phyloP scores from a whole-genome alignment of 2,329 filamentous ascomycete species.

The Sporothrix globosa region DNA sequence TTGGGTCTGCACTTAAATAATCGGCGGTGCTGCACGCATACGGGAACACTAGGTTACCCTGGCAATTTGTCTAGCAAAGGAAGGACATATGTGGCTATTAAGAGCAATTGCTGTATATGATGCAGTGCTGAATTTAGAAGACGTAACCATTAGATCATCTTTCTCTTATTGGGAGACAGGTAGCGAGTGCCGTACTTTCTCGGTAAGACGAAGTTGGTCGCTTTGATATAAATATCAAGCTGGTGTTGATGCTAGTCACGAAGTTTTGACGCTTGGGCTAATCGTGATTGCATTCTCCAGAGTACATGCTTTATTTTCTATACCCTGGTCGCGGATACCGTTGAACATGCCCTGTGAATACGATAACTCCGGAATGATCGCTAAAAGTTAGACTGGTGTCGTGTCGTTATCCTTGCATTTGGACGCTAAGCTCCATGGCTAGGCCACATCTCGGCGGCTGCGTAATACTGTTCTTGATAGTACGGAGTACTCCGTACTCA shows the following conservation, averaged over 20 bases:
- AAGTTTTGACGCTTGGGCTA: neutral
- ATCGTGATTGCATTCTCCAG: neutral
- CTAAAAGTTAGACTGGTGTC: neutral
- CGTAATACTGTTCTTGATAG: neutral
- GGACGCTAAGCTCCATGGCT: neutral
- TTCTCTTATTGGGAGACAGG: neutral
- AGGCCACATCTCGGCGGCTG: neutral
- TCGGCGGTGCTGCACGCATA: neutral
- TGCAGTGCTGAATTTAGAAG: neutral
- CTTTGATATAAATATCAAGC: too few relatives aligned
- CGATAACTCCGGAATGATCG: neutral
- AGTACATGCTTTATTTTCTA: too few relatives aligned
- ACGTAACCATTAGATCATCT: neutral
- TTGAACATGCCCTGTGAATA: too few relatives aligned
- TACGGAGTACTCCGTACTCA: too few relatives aligned
- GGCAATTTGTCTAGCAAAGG: neutral
- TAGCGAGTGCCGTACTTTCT: neutral
- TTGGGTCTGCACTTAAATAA: neutral
- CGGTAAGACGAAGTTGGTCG: too few relatives aligned
- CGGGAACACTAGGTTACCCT: neutral
- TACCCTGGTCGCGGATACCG: neutral
- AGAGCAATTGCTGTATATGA: neutral
- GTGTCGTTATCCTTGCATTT: neutral
- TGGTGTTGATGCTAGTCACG: too few relatives aligned
- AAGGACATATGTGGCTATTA: neutral